Evolutionary conservation across 805 yeast genomes (phyloP).

Genomic region (Jamesozyma hellenica): DNA sequence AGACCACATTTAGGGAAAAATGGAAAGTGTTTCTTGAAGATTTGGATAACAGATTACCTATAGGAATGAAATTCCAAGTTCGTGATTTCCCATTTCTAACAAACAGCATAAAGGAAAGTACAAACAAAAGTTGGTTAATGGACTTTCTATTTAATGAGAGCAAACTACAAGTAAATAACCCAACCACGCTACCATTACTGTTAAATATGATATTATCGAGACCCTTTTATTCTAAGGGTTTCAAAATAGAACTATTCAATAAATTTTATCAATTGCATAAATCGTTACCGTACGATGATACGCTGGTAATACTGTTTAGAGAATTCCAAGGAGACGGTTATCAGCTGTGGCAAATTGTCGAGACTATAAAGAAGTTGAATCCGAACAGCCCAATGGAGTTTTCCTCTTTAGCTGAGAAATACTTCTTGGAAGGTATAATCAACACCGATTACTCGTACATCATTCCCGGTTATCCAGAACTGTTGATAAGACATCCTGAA

Average conservation of each 20-base stretch:
- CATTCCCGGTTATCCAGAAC: background rate
- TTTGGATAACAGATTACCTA: constrained; percentile 16
- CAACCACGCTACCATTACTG: constrained; percentile 15
- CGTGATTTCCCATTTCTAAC: constrained; percentile 24
- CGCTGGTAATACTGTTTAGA: background rate
- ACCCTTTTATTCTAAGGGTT: background rate
- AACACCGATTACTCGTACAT: background rate
- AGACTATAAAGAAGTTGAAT: background rate
- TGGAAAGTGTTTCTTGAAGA: constrained; percentile 28
- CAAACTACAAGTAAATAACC: constrained; percentile 13
- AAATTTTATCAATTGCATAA: background rate
- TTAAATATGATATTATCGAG: constrained; percentile 17
- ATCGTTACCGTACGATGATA: background rate
- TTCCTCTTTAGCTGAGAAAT: background rate
- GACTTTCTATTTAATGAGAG: constrained; percentile 14
- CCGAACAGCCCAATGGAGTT: background rate
- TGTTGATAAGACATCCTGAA: background rate
- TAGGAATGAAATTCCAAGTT: constrained; percentile 6
- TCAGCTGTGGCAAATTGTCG: background rate
- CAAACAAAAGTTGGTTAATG: constrained; percentile 6
- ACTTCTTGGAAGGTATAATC: background rate
- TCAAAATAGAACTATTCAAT: constrained; percentile 1
- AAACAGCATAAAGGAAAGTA: constrained; percentile 7
- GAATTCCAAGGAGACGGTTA: constrained; percentile 1
- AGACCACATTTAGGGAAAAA: constrained; percentile 19